Evolutionary conservation across 2,329 filamentous ascomycete species (phyloP), one percentile per base, ranked within the genome.

Genomic region (Diplodia seriata): DNA sequence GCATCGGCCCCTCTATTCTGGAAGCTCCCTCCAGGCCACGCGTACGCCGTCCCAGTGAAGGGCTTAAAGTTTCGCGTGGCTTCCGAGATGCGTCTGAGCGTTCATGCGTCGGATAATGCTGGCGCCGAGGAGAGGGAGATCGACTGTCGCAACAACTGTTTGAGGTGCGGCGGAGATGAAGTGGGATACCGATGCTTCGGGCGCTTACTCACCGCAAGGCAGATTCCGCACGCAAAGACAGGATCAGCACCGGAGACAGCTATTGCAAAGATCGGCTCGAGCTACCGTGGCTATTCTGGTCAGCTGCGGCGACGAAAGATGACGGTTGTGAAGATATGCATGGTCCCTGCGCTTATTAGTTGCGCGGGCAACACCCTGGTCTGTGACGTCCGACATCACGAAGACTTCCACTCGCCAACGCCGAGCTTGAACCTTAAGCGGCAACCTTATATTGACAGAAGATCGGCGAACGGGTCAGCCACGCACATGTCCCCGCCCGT

Each of bases 331-430:
- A 31, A 43, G 43, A 51, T 23, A 36, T 26, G 11, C 20, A 23
- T 31, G 29, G 14, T 15, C 57, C 12, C 5, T 61, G 15, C 23
- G 29, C 20, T 38, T 12, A 36, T 47, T 26, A 26, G 26, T 11
- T 38, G 47, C 47, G 59, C 47, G 59, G 59, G 12, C 31, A 62
- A 33, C 57, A 62, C 8, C 57, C 47, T 63, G 59, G 59, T 51
- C 43, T 63, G 59, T 63, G 59, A 51, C 31, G 43, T 51, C 18
- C 59, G 31, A 51, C 59, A 23, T 47, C 38, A 63, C 8, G 59
- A 31, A 63, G 43, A 15, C n/a, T 12, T 26, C 26, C 43, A 49
- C 23, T 38, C 18, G 26, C 8, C 14, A 38, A 12, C 31, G 43
- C 47, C 59, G 59, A 40, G 8, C 43, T 18, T 63, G 18, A 51